A percentile compares a stretch with the other conserved stretches of the same genome.
phyloP scores from a whole-genome alignment of 2,329 filamentous ascomycete genomes.

The Gaeumannomyces sp. region DNA sequence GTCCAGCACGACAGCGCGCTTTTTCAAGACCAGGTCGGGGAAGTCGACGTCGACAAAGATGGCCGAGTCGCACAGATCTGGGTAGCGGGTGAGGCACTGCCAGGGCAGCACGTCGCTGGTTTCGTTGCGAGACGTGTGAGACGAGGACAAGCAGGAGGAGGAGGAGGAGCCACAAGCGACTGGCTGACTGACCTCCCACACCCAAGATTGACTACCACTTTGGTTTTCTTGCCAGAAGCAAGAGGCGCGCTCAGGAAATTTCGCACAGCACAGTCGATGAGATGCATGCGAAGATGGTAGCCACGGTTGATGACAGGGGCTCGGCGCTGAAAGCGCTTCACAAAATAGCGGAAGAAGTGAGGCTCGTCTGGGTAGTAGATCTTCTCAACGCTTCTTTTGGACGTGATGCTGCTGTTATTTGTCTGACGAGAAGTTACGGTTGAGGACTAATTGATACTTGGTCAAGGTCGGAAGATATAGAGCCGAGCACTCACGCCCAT shows the following conservation, averaged over 20 bases:
- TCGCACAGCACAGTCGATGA: constrained; percentile 67
- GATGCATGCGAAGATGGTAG: constrained; percentile 80
- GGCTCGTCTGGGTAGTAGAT: constrained; percentile 72
- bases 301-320: constrained; percentile 88
- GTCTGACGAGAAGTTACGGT: constrained; percentile 44
- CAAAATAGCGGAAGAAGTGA: constrained; percentile 84
- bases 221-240: constrained; percentile 40
- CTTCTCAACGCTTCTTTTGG: constrained; percentile 86
- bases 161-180: constrained; percentile 13
- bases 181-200: constrained; percentile 71
- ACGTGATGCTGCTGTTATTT: constrained; percentile 87
- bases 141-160: not conserved
- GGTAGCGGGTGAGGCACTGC: constrained; percentile 67
- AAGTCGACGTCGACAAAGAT: constrained; percentile 85
- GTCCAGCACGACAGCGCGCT: constrained; percentile 59
- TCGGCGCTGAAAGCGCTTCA: constrained; percentile 73
- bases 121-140: constrained; percentile 6
- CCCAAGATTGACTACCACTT: constrained; percentile 76
- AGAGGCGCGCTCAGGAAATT: constrained; percentile 56
- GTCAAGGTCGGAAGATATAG: not conserved
- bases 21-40: constrained; percentile 69
- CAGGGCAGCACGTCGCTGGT: constrained; percentile 79
- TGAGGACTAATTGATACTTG: constrained; percentile 6
- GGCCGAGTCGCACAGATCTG: constrained; percentile 47
- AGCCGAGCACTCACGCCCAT: constrained; percentile 38